Conservation (phyloP, 768 basidiomycete species). For the Suillus placidus region DNA sequence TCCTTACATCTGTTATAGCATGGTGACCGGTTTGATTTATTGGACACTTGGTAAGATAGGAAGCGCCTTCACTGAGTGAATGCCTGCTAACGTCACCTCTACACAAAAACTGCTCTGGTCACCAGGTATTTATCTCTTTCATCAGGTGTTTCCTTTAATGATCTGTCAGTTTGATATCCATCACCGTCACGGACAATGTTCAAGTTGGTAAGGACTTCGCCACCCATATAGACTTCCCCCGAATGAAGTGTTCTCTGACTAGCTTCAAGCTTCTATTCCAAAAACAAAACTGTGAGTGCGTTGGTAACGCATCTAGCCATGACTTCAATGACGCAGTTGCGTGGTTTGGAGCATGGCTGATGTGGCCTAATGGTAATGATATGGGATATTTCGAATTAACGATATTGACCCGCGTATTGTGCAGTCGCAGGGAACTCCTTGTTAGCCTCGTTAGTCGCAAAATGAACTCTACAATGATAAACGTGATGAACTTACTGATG, state of each 20-base stretch:
- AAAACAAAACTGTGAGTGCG: not conserved
- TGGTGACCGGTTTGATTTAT: not conserved
- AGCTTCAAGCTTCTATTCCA: not conserved
- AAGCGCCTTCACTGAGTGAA: not conserved
- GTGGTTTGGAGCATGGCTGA: not conserved
- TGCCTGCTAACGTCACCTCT: not conserved
- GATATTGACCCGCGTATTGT: not conserved
- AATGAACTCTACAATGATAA: not conserved
- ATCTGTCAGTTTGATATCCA: not conserved
- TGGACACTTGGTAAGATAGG: constrained; percentile 1
- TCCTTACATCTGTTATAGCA: not conserved
- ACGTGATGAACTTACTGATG: not conserved
- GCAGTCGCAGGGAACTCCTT: constrained; percentile 4
- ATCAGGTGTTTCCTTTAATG: not conserved
- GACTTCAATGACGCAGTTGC: not conserved
- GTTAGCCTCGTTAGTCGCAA: constrained; percentile 1
- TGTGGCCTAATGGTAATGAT: constrained; percentile 3
- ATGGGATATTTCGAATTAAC: not conserved
- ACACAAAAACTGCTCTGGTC: not conserved
- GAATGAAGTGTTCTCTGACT: not conserved
- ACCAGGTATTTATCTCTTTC: not conserved
- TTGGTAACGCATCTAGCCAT: not conserved
- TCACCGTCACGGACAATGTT: no score
- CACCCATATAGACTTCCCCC: not conserved
- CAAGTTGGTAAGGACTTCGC: not conserved